These are phyloP conservation scores for Rasamsonia emersonii DNA, from an alignment of 2,329 filamentous ascomycete genomes.

Conservation along the genomic window DNA sequence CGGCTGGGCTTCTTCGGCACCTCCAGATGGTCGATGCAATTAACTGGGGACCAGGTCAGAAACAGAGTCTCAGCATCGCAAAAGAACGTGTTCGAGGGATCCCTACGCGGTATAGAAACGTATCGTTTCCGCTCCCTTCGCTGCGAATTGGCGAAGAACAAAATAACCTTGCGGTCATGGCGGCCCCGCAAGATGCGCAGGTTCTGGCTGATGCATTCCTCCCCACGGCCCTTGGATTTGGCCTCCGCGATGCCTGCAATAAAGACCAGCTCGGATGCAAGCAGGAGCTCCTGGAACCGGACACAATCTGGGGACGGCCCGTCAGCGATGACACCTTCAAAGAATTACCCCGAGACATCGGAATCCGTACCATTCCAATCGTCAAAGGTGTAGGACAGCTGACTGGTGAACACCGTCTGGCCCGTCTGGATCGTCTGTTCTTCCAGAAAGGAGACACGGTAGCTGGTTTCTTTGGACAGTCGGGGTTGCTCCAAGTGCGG, in stretches of 20 bases:
- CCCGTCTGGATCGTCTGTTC: slow-evolving; percentile 35
- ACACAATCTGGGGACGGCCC: slow-evolving; percentile 25
- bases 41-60: slow-evolving; percentile 19
- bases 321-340: slow-evolving; percentile 3
- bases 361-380: slow-evolving; percentile 27
- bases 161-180: slow-evolving; percentile 26
- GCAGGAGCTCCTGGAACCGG: slow-evolving; percentile 32
- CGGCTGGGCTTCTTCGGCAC: slow-evolving; percentile 30
- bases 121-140: slow-evolving; percentile 33
- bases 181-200: slow-evolving; percentile 29
- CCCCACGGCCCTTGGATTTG: slow-evolving; percentile 35
- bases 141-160: slow-evolving; percentile 37
- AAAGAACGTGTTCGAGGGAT: not conserved
- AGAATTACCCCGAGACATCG: not conserved
- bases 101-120: slow-evolving; percentile 30
- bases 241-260: slow-evolving; percentile 35
- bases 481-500: slow-evolving; percentile 36
- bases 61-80: not conserved
- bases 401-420: slow-evolving; percentile 30
- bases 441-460: slow-evolving; percentile 34
- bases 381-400: slow-evolving; percentile 35
- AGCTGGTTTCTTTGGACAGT: slow-evolving; percentile 22
- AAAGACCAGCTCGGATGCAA: slow-evolving; percentile 30
- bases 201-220: slow-evolving; percentile 39
- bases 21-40: slow-evolving; percentile 29